Evolutionary conservation across 1,284 basidiomycete genomes (phyloP).

Genomic region (Phylloboletellus chloephorus): DNA sequence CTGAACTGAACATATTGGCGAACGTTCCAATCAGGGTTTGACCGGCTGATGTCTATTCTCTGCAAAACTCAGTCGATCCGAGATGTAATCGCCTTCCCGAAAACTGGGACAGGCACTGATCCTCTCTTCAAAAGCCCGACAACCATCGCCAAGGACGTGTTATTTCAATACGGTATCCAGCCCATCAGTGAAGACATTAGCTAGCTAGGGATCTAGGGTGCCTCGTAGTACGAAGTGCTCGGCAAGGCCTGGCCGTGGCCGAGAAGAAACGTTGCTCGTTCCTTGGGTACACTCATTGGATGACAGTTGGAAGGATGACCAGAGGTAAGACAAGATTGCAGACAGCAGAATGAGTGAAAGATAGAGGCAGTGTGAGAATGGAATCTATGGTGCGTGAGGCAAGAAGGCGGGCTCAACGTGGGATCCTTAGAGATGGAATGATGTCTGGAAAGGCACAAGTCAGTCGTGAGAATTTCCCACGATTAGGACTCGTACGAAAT

Average conservation of each 20-base stretch:
- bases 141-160: slow-evolving; percentile 45
- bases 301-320: too few species aligned
- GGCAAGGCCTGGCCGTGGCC: too few species aligned
- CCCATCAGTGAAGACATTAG: slow-evolving; percentile 17
- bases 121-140: slow-evolving; percentile 86
- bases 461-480: too few species aligned
- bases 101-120: slow-evolving; percentile 81
- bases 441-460: too few species aligned
- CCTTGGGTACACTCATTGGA: too few species aligned
- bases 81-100: slow-evolving; percentile 96
- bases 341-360: too few species aligned
- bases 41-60: slow-evolving; percentile 86
- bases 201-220: background rate
- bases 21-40: slow-evolving; percentile 61
- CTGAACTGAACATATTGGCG: slow-evolving; percentile 10
- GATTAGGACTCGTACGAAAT: slow-evolving; percentile 10
- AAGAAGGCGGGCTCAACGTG: too few species aligned
- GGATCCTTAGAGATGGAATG: too few species aligned
- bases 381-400: too few species aligned
- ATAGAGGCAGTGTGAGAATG: too few species aligned
- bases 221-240: background rate
- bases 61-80: slow-evolving; percentile 81
- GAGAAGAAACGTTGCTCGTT: too few species aligned
- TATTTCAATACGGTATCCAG: slow-evolving; percentile 61
- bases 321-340: too few species aligned